A percentile compares a stretch with the other conserved stretches of the same genome.
Conservation (phyloP, 106 monocot species). For the Phalaenopsis equestris region DNA sequence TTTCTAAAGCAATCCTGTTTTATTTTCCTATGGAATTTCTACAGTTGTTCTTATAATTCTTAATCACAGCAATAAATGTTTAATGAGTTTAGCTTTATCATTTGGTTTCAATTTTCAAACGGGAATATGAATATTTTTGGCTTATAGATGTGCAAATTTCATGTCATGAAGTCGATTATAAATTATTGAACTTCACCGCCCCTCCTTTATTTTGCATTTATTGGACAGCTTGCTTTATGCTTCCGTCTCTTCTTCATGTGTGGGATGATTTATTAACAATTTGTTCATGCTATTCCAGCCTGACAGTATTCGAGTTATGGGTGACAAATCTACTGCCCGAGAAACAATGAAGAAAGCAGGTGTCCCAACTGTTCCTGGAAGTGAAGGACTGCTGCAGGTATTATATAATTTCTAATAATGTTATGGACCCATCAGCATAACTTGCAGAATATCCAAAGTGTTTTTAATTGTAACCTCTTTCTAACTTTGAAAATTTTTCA, state of each 20-base stretch:
- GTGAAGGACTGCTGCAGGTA: constrained; percentile 86
- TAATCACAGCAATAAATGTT: not conserved
- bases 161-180: not conserved
- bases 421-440: not conserved
- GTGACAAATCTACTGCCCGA: constrained; percentile 92
- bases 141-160: not conserved
- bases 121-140: not conserved
- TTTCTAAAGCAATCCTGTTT: too few relatives aligned
- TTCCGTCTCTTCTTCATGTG: not conserved
- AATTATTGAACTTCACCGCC: not conserved
- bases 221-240: not conserved
- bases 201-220: constrained; percentile 1
- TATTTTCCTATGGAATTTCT: not conserved
- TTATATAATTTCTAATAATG: not conserved
- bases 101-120: not conserved
- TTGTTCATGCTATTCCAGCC: constrained; percentile 36
- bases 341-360: constrained; percentile 99
- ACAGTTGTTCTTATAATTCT: not conserved
- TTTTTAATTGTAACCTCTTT: not conserved
- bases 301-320: constrained; percentile 87
- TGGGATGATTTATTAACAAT: not conserved
- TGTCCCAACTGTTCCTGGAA: constrained; percentile 92
- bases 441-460: not conserved
- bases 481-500: not conserved
- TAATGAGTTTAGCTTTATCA: not conserved